Evolutionary conservation across 2,329 filamentous ascomycete species (phyloP), one percentile per base, ranked within the genome.

Genomic region (Fusarium euwallaceae): DNA sequence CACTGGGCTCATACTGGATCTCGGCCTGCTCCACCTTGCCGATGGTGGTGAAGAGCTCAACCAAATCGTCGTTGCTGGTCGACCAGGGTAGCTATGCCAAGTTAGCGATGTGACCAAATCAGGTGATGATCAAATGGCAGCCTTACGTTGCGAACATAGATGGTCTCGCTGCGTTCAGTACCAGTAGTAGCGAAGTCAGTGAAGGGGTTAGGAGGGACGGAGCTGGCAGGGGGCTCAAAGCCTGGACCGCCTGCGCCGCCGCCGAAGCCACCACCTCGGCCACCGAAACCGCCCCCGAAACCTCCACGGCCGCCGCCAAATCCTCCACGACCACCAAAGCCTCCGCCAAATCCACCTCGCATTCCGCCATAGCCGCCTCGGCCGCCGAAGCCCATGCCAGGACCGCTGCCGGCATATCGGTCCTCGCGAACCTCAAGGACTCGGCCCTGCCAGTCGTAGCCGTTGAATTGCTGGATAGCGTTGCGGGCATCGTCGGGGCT

Each of bases 1-100:
- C 97, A 80, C 97, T 98, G 5, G 94, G 93, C 83, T 99, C 97
- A 81, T 99, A 98, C 84, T 99, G 97, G 67, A 99, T 98, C 85
- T 99, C 97, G n/a, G 97, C 97, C 79, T 97, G 95, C 80, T 98
- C 95, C 69, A 99, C 97, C 83, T 98, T 98, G 74, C 97, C 97
- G 80, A 99, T 99, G 12, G 97, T 99, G 20, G 94, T 95, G 87
- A 99, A 99, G 22, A 99, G 89, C 82, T 99, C 97, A 67, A 98
- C 91, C 29, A 99, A 88, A 83, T 99, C 97, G 73, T 99, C 97
- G 81, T 99, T 98, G 87, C 95, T 98, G 17, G 97, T 99, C 32
- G 97, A 98, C 97, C 97, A 99, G 14, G 97, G 97, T 73, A 99
- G 91, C 95, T 98, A 79, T 48, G 56, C 17, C 79, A 72, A 80